Evolutionary conservation across 73 alveolate genomes (phyloP).

Genomic region (Symbiodinium pilosum): DNA sequence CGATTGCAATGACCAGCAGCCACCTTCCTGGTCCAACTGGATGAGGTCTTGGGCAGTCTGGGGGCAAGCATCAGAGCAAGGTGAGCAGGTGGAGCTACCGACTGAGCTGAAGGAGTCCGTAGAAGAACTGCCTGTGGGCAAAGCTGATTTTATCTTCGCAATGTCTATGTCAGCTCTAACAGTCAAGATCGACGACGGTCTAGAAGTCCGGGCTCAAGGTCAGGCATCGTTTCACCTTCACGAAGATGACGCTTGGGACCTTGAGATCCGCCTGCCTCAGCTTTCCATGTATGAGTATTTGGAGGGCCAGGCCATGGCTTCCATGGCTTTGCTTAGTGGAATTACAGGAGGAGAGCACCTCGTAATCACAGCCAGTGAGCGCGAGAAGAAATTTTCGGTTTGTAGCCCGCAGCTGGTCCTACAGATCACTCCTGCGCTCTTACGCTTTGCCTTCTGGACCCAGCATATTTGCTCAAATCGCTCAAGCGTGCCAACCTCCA

Average conservation of each 20-base stretch:
- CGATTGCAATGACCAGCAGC: conserved; percentile 9
- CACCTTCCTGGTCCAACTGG: neutral
- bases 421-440: neutral
- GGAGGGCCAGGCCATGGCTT: neutral
- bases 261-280: neutral
- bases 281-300: neutral
- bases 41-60: neutral
- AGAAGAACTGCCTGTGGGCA: neutral
- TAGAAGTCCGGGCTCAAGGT: neutral
- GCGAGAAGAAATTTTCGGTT: neutral
- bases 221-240: neutral
- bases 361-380: neutral
- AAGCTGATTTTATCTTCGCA: neutral
- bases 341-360: neutral
- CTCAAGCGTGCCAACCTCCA: neutral
- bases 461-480: neutral
- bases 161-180: neutral
- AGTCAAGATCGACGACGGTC: neutral
- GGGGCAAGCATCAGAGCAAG: neutral
- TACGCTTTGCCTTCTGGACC: neutral
- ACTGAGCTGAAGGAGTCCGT: neutral
- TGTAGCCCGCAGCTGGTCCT: neutral
- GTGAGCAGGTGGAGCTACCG: neutral
- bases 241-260: conserved; percentile 7
- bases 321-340: neutral